These are phyloP conservation scores for Trichoderma endophyticum DNA, from an alignment of 2,329 filamentous ascomycete genomes.

Conservation along the genomic window DNA sequence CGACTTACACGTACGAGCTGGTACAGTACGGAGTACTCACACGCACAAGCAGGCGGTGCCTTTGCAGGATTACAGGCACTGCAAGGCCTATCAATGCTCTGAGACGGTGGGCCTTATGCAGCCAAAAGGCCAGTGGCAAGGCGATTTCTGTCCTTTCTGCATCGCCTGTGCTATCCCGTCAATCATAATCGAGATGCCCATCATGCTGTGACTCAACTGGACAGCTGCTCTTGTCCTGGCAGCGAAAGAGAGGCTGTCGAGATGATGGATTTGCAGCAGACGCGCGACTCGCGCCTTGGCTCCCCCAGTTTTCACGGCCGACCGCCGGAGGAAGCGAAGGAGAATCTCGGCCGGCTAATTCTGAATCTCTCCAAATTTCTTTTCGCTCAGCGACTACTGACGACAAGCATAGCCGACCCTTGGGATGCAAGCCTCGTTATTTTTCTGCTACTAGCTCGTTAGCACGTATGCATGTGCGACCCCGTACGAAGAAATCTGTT, in stretches of 20 bases:
- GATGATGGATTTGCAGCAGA: not conserved
- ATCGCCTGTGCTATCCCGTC: not conserved
- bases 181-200: not conserved
- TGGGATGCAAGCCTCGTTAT: not conserved
- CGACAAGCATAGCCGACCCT: not conserved
- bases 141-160: slow-evolving; percentile 6
- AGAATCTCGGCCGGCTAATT: slow-evolving; percentile 14
- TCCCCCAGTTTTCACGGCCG: slow-evolving; percentile 5
- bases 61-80: not conserved
- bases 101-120: slow-evolving; percentile 13
- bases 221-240: not conserved
- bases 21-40: not conserved
- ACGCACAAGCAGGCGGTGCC: not conserved
- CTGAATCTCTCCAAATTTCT: not conserved
- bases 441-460: not conserved
- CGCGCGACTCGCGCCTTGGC: slow-evolving; percentile 11
- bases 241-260: not conserved
- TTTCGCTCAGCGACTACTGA: not conserved
- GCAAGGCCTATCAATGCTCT: not conserved
- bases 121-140: slow-evolving; percentile 1
- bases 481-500: not conserved
- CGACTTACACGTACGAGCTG: not conserved
- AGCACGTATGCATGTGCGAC: not conserved
- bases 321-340: slow-evolving; percentile 14
- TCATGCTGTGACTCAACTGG: slow-evolving; percentile 2